Evolutionary conservation across 75 land plant species (phyloP), one percentile per base, ranked within the genome.

Genomic region (Chamaecyparis obtusa): DNA sequence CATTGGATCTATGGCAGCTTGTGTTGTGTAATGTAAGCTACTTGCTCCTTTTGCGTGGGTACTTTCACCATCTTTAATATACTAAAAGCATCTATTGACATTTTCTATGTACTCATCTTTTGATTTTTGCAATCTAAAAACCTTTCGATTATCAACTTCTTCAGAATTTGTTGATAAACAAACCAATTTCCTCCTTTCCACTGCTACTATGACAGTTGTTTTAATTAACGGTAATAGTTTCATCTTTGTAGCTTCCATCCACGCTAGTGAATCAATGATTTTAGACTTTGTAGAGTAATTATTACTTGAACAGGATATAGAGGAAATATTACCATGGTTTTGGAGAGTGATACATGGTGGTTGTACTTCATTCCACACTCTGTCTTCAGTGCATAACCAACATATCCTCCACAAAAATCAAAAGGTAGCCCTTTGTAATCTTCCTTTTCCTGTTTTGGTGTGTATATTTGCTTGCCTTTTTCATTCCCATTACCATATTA

Each of bases 11-110:
- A n/a, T n/a, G n/a, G n/a, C n/a, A n/a, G n/a, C n/a, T n/a, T n/a
- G n/a, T n/a, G n/a, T n/a, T n/a, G n/a, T n/a, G n/a, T n/a, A n/a
- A n/a, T n/a, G n/a, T n/a, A n/a, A n/a, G n/a, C n/a, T n/a, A n/a
- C n/a, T n/a, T n/a, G n/a, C n/a, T n/a, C n/a, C n/a, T n/a, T n/a
- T n/a, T n/a, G n/a, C n/a, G n/a, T n/a, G n/a, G n/a, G n/a, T n/a
- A n/a, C 99, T 98, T 90, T 98, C 99, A 39, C 99, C 99, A 86
- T 98, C 95, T 88, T 85, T 90, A 39, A 98, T 98, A 85, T 92
- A 93, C 60, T 90, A 21, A 57, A 93, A 87, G 81, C 99, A 97
- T 72, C 89, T 91, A 82, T 90, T 85, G 67, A 98, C 91, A 89
- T 96, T 95, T 32, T 93, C 85, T 39, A 91, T 88, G 72, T 98